Conservation (phyloP, 192 early-diverging fungal species). For the Geranomyces michiganensis region DNA sequence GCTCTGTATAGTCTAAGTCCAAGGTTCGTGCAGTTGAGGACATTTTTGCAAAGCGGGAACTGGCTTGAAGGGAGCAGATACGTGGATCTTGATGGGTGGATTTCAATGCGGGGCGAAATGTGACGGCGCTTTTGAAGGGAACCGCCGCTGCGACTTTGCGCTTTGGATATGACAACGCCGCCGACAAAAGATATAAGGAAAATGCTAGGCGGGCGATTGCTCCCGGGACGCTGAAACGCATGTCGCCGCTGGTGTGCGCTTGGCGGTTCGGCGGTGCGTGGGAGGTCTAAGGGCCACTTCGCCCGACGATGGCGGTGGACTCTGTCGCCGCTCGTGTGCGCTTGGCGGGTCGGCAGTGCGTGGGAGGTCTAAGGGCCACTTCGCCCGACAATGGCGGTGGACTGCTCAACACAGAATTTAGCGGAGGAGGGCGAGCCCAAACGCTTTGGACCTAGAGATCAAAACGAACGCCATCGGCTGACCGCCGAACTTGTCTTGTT, state of each 20-base stretch:
- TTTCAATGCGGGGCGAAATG: too few relatives aligned
- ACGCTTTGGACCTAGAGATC: not conserved
- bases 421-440: not conserved
- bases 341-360: not conserved
- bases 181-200: too few relatives aligned
- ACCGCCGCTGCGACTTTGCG: too few relatives aligned
- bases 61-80: not conserved
- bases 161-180: too few relatives aligned
- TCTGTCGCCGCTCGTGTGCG: not conserved
- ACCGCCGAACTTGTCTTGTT: not conserved
- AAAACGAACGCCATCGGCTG: not conserved
- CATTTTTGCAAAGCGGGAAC: not conserved
- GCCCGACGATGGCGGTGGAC: not conserved
- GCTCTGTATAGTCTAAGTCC: constrained; percentile 30
- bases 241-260: not conserved
- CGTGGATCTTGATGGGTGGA: too few relatives aligned
- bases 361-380: not conserved
- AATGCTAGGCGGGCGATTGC: too few relatives aligned
- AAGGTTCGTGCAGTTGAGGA: constrained; percentile 23
- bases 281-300: not conserved
- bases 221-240: too few relatives aligned
- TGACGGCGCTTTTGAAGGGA: not conserved
- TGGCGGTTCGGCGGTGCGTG: not conserved
- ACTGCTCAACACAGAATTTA: not conserved
- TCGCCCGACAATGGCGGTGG: not conserved